phyloP scores from a whole-genome alignment of 1,284 basidiomycete genomes.

The Wallemia ichthyophaga region DNA sequence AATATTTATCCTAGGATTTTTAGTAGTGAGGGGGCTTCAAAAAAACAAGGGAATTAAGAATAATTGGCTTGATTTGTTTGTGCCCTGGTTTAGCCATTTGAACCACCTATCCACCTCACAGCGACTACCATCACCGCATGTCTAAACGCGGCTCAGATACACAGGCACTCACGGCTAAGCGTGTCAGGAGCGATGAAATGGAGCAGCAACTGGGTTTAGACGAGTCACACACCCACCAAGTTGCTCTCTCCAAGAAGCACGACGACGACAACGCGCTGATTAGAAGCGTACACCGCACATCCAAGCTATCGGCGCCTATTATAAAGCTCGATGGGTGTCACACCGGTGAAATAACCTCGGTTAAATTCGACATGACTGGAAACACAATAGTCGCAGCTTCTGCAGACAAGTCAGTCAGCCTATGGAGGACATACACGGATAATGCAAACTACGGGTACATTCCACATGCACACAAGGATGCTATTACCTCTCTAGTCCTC shows the following conservation, averaged over 20 bases:
- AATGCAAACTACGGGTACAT: constrained; percentile 53
- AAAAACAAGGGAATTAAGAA: too few relatives aligned
- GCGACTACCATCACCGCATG: too few relatives aligned
- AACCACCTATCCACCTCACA: too few relatives aligned
- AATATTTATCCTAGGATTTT: too few relatives aligned
- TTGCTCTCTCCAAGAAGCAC: constrained; percentile 13
- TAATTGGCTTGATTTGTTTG: too few relatives aligned
- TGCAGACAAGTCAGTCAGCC: constrained; percentile 40
- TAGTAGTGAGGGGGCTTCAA: too few relatives aligned
- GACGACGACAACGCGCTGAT: constrained; percentile 40
- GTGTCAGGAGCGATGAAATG: background rate
- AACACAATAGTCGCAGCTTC: constrained; percentile 56
- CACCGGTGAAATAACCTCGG: constrained; percentile 44
- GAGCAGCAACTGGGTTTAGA: background rate
- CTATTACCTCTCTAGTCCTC: constrained; percentile 51
- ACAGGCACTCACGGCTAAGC: background rate
- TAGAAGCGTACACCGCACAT: constrained; percentile 43
- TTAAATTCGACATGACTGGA: constrained; percentile 47
- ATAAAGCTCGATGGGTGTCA: constrained; percentile 45
- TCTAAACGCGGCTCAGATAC: background rate
- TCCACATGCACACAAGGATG: constrained; percentile 39
- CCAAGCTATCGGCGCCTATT: constrained; percentile 45
- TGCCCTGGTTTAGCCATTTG: too few relatives aligned
- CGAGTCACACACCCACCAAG: background rate
- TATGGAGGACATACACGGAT: constrained; percentile 50